A percentile compares a stretch with the other conserved stretches of the same genome.
These are phyloP conservation scores for Acidiella bohemica DNA, from an alignment of 495 filamentous ascomycete species.

Conservation along the genomic window DNA sequence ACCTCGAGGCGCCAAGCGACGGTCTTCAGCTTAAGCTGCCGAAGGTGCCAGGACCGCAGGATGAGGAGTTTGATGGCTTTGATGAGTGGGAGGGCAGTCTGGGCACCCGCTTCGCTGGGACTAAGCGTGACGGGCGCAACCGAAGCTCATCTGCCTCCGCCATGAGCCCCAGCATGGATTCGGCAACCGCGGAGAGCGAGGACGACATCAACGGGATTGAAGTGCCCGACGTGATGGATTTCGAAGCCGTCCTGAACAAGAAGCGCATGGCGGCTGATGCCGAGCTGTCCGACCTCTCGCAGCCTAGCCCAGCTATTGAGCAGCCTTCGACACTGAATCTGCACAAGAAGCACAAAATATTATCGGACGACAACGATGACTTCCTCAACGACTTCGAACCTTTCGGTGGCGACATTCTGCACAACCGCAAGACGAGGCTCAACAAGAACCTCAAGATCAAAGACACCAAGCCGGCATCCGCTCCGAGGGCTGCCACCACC, in stretches of 20 bases:
- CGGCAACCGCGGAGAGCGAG: slow-evolving; percentile 85
- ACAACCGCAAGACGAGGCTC: slow-evolving; percentile 63
- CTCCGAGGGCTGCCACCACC: slow-evolving; percentile 60
- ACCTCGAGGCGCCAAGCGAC: slow-evolving; percentile 59
- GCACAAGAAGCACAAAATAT: slow-evolving; percentile 18
- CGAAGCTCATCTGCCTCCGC: slow-evolving; percentile 77
- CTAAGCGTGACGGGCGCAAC: slow-evolving; percentile 58
- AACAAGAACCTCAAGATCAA: slow-evolving; percentile 91
- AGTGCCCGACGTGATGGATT: slow-evolving; percentile 68
- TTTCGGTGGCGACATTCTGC: slow-evolving; percentile 67
- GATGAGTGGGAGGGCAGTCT: slow-evolving; percentile 84
- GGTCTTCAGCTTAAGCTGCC: slow-evolving; percentile 33
- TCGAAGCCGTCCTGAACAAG: slow-evolving; percentile 59
- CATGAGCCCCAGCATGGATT: slow-evolving; percentile 80
- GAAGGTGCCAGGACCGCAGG: slow-evolving; percentile 36
- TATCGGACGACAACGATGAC: slow-evolving; percentile 51
- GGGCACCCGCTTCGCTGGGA: slow-evolving; percentile 77
- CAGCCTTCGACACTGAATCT: slow-evolving; percentile 18
- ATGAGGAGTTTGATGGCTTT: slow-evolving; percentile 53
- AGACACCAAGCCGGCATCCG: slow-evolving; percentile 34
- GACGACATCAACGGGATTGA: slow-evolving; percentile 76
- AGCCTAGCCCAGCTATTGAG: slow-evolving; percentile 30
- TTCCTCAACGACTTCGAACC: slow-evolving; percentile 81
- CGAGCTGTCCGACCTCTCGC: slow-evolving; percentile 17
- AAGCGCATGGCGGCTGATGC: slow-evolving; percentile 31